phyloP scores from a whole-genome alignment of 2,329 filamentous ascomycete species.

The Lachnellula willkommii region DNA sequence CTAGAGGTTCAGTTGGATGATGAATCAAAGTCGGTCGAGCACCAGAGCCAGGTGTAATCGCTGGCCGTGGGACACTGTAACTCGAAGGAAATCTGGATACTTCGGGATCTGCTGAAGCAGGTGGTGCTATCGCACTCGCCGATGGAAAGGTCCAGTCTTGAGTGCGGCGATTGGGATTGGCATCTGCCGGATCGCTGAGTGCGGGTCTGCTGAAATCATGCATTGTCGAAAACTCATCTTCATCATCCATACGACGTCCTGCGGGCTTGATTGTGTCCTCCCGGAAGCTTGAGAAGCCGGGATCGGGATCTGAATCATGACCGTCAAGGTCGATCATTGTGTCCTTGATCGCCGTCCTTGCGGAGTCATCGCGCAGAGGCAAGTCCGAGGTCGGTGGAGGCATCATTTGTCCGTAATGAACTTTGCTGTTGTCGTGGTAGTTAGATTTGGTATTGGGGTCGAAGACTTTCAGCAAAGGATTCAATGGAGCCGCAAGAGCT shows the following conservation, averaged over 20 bases:
- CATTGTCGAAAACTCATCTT: conserved; percentile 19
- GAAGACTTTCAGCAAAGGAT: conserved; percentile 59
- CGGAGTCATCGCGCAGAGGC: conserved; percentile 53
- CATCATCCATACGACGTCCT: conserved; percentile 17
- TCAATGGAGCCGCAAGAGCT: conserved; percentile 48
- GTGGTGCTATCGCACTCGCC: conserved; percentile 37
- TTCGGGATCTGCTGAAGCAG: conserved; percentile 49
- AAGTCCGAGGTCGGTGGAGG: conserved; percentile 44
- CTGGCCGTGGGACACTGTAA: conserved; percentile 27
- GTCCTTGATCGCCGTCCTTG: conserved; percentile 47
- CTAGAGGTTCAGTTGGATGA: conserved; percentile 47
- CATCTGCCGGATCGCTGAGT: conserved; percentile 53
- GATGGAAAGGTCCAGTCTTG: conserved; percentile 56
- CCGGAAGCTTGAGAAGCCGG: conserved; percentile 51
- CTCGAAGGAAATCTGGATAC: conserved; percentile 44
- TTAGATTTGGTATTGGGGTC: conserved; percentile 60
- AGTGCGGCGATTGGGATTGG: conserved; percentile 46
- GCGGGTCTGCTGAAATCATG: conserved; percentile 46
- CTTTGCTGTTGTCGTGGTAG: conserved; percentile 58
- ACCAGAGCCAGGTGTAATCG: conserved; percentile 28
- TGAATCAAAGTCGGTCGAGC: conserved; percentile 44
- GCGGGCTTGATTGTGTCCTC: conserved; percentile 51
- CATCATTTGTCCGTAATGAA: conserved; percentile 49
- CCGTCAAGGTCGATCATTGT: conserved; percentile 61
- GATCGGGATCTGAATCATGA: conserved; percentile 51